Base-by-base conservation (phyloP, 2,329 filamentous ascomycete genomes). In the Endothia cerciana region DNA sequence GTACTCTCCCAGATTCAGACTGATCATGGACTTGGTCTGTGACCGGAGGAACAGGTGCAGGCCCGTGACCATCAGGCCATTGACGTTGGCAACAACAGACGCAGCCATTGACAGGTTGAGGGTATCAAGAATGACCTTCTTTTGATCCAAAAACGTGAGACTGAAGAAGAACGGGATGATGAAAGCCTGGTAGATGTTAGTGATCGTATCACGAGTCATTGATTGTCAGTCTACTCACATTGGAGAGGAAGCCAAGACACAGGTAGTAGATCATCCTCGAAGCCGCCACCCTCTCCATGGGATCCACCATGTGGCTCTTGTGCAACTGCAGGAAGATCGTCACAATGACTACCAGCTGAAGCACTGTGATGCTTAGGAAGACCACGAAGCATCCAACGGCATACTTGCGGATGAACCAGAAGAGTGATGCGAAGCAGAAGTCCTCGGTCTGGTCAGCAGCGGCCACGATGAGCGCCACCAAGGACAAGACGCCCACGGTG, bases 201-300 rank as follows among this genome's bases (percentile, higher is more conserved):
- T 30, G 11, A 65, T 60, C 41, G 40, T 15, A 6, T 51, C 11
- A 8, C 2, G 3, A 22, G 30, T 11, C 41, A 56, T n/a, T 22
- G 11, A 19, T 22, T 8, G 49, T 33, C 47, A 41, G 19, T 25
- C 19, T 28, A 78, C 84, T 77, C 71, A 90, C 88, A 73, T 83
- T 86, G 63, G 82, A 87, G 59, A 85, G 75, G 63, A 87, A 77
- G 19, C 82, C 86, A 62, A 89, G 74, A 1, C 82, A 75, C 69
- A 90, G 78, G 73, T 89, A 91, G 73, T 89, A 91, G 13, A 90
- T 85, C 87, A 91, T 91, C 67, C 87, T 82, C 7, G 89, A 91
- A 4, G 89, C 89, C 41, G 86, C 81, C 65, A 87, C 82, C 57
- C 89, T 80, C 74, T 91, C 87, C 19, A 83, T 80, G 25, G 82